Percentiles rank a stretch among this genome's conserved stretches.
Evolutionary conservation across 768 basidiomycete species (phyloP).

Genomic region (Boletus sp.): DNA sequence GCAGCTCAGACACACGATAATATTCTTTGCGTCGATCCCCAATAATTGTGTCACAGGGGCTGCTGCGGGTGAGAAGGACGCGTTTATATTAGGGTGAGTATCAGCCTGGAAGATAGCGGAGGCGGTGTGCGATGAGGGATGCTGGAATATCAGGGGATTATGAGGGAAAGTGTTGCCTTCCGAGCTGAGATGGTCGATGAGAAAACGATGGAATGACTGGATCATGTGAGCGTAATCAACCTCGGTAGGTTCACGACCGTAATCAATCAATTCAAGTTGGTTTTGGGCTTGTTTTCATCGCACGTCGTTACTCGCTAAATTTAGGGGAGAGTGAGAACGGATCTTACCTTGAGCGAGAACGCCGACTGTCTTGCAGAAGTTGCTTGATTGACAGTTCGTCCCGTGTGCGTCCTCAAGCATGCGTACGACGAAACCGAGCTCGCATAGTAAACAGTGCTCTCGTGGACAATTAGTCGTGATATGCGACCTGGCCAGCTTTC

Average conservation of each 20-base stretch:
- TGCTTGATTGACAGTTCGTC: conserved; percentile 93
- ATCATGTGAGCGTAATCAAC: conserved; percentile 86
- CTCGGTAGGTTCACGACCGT: conserved; percentile 69
- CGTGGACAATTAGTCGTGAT: conserved; percentile 83
- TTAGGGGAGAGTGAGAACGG: too few species aligned
- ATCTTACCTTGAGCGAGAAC: conserved; percentile 77
- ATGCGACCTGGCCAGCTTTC: conserved; percentile 84
- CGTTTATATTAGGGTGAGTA: conserved; percentile 8
- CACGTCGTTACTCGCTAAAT: background rate
- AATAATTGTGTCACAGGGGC: conserved; percentile 85
- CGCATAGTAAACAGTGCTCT: conserved; percentile 93
- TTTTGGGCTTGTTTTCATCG: conserved; percentile 48
- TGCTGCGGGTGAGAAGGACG: conserved; percentile 37
- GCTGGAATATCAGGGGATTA: conserved; percentile 53
- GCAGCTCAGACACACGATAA: conserved; percentile 74
- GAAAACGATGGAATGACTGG: conserved; percentile 92
- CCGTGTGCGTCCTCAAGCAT: conserved; percentile 97
- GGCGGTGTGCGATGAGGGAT: conserved; percentile 11
- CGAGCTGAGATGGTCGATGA: conserved; percentile 76
- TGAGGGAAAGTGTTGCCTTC: conserved; percentile 66
- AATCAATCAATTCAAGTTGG: conserved; percentile 87
- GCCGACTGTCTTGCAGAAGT: conserved; percentile 93
- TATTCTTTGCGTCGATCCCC: conserved; percentile 73
- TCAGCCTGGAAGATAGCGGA: conserved; percentile 17
- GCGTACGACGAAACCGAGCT: conserved; percentile 88